Conservation (phyloP, 169 alveolate genomes). For the Toxoplasma gondii region DNA sequence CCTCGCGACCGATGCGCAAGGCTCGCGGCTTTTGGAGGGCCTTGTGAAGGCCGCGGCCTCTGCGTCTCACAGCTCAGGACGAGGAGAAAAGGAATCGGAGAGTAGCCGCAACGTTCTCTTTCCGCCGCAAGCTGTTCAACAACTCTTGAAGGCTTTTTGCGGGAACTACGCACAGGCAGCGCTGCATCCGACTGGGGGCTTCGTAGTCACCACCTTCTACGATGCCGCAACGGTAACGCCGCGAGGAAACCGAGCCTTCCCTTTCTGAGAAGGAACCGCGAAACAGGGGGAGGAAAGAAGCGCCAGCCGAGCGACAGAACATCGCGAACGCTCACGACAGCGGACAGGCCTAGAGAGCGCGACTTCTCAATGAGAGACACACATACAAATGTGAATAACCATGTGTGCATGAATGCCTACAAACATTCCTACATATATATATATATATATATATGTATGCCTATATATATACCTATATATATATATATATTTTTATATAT, state of each 20-base stretch:
- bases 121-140: constrained; percentile 8
- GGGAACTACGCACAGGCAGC: not conserved
- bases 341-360: not conserved
- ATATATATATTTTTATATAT: too few relatives aligned
- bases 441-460: too few relatives aligned
- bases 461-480: too few relatives aligned
- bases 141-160: not conserved
- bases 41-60: not conserved
- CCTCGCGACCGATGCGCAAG: constrained; percentile 39
- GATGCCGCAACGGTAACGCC: constrained; percentile 9
- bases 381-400: too few relatives aligned
- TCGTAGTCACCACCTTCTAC: constrained; percentile 44
- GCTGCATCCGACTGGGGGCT: constrained; percentile 42
- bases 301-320: not conserved
- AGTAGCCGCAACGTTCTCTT: not conserved
- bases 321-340: not conserved
- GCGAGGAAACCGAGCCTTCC: too few relatives aligned
- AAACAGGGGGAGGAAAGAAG: not conserved
- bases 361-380: not conserved
- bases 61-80: not conserved
- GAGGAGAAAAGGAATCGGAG: not conserved
- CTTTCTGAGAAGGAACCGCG: not conserved
- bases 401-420: too few relatives aligned
- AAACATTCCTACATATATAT: too few relatives aligned
- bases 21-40: constrained; percentile 37